These are phyloP conservation scores for Hypoxylon sp. DNA, from an alignment of 2,329 filamentous ascomycete genomes.

Conservation along the genomic window DNA sequence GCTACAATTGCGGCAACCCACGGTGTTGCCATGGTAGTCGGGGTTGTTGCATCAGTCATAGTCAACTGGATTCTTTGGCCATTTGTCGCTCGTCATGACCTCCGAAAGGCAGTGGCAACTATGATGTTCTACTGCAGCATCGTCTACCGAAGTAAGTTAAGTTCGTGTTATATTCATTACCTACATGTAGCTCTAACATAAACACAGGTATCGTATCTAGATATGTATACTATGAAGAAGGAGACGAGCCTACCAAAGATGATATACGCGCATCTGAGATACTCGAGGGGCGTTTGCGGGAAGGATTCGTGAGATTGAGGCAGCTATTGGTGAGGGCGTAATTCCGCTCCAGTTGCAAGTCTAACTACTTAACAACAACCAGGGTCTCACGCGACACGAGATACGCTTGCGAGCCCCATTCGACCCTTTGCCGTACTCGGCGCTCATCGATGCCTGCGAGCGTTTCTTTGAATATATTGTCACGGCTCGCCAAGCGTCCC, in stretches of 20 bases:
- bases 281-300: constrained; percentile 71
- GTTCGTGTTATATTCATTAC: background rate
- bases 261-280: constrained; percentile 70
- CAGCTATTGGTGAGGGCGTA: constrained; percentile 64
- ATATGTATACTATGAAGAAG: constrained; percentile 72
- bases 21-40: constrained; percentile 67
- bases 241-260: constrained; percentile 65
- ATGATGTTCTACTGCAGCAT: constrained; percentile 73
- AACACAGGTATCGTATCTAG: constrained; percentile 64
- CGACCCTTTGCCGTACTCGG: constrained; percentile 69
- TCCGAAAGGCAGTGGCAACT: constrained; percentile 68
- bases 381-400: constrained; percentile 71
- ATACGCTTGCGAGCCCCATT: constrained; percentile 71
- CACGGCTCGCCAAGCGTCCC: constrained; percentile 69
- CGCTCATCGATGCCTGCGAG: constrained; percentile 69
- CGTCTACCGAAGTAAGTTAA: constrained; percentile 65
- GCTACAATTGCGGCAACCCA: constrained; percentile 62
- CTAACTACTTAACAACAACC: constrained; percentile 21
- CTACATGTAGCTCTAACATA: constrained; percentile 20
- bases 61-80: constrained; percentile 75
- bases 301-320: constrained; percentile 71
- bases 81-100: constrained; percentile 72
- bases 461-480: constrained; percentile 73
- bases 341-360: background rate
- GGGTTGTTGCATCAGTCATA: constrained; percentile 67